Evolutionary conservation across 2,329 filamentous ascomycete species (phyloP).

Genomic region (Cercospora citrullina): DNA sequence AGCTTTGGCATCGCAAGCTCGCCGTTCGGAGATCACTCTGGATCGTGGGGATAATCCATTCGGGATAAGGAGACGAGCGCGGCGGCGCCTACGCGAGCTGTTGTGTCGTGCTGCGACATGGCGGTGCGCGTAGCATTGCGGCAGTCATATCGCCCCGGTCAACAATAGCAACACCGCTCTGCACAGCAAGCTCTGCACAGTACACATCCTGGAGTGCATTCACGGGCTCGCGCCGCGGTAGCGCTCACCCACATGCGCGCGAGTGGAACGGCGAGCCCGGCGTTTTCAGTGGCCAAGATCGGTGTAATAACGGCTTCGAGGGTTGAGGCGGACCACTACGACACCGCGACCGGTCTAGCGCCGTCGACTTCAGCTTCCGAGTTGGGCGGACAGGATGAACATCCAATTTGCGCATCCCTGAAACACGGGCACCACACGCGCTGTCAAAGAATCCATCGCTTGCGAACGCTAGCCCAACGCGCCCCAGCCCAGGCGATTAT

Average conservation of each 20-base stretch:
- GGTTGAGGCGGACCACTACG: not conserved
- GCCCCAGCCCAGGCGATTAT: constrained; percentile 2
- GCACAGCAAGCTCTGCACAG: not conserved
- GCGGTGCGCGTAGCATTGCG: not conserved
- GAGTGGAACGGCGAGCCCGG: not conserved
- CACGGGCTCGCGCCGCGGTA: not conserved
- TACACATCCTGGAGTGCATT: not conserved
- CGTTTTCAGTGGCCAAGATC: constrained; percentile 6
- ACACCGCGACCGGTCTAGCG: constrained; percentile 10
- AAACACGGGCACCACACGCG: constrained; percentile 12
- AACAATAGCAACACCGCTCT: not conserved
- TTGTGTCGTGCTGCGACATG: not conserved
- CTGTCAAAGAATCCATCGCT: not conserved
- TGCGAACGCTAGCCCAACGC: constrained; percentile 2
- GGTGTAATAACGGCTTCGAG: constrained; percentile 13
- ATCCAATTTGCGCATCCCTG: constrained; percentile 16
- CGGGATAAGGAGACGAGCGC: not conserved
- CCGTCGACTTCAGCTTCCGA: constrained; percentile 13
- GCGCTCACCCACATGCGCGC: not conserved
- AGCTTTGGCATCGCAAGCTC: constrained; percentile 8
- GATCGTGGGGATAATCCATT: not conserved
- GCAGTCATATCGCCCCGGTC: too few relatives aligned
- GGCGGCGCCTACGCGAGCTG: not conserved
- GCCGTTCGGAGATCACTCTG: constrained; percentile 9
- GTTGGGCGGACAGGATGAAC: constrained; percentile 13